A percentile compares a stretch with the other conserved stretches of the same genome.
phyloP scores from a whole-genome alignment of 2,329 filamentous ascomycete genomes.

The Capronia epimyces region DNA sequence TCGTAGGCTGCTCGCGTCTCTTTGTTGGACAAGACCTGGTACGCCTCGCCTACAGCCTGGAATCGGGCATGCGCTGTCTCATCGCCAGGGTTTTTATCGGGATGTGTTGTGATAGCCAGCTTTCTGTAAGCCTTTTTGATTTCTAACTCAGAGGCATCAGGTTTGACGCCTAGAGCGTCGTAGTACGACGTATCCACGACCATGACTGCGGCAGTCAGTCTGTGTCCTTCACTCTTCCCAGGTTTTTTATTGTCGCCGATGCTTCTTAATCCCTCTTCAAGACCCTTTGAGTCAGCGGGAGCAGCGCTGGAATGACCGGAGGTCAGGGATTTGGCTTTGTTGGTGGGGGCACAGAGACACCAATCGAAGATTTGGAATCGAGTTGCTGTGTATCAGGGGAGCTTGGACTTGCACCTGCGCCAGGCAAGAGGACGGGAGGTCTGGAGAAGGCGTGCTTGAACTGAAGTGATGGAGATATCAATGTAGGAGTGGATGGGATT shows the following conservation, averaged over 20 bases:
- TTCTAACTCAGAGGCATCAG: constrained; percentile 80
- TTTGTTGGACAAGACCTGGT: constrained; percentile 75
- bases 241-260: not conserved
- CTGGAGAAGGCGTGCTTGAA: not conserved
- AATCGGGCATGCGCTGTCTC: constrained; percentile 91
- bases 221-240: not conserved
- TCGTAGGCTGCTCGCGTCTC: constrained; percentile 90
- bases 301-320: no score
- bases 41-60: constrained; percentile 70
- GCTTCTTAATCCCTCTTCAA: no score
- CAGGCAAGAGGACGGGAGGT: not conserved
- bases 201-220: constrained; percentile 49
- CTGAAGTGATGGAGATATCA: not conserved
- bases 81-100: constrained; percentile 97
- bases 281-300: no score
- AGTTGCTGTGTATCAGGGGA: no score
- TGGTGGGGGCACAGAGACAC: no score
- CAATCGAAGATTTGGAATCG: no score
- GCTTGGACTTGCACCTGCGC: not conserved
- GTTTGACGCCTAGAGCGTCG: constrained; percentile 76
- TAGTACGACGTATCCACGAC: constrained; percentile 86
- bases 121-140: constrained; percentile 98
- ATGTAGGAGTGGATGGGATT: not conserved
- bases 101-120: constrained; percentile 63
- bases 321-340: no score